These are phyloP conservation scores for Bertia moriformis DNA, from an alignment of 2,329 filamentous ascomycete genomes.

Conservation along the genomic window DNA sequence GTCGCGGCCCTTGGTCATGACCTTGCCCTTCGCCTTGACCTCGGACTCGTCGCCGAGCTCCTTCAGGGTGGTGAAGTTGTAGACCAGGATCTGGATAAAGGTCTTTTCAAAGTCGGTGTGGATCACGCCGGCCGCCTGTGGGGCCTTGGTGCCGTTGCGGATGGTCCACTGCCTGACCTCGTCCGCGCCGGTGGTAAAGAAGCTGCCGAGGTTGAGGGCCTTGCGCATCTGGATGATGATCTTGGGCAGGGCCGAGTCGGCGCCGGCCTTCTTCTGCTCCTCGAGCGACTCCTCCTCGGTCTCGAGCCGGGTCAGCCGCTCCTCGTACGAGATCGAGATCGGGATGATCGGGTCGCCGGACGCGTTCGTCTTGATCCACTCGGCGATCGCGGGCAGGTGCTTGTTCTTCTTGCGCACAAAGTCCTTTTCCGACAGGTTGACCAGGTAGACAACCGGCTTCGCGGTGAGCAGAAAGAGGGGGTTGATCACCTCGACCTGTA, in stretches of 20 bases:
- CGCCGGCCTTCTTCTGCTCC: constrained; percentile 78
- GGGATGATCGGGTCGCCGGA: constrained; percentile 81
- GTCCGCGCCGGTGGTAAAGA: constrained; percentile 92
- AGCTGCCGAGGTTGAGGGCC: constrained; percentile 75
- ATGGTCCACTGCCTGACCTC: constrained; percentile 99
- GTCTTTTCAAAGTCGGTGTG: constrained; percentile 99
- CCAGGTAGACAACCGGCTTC: constrained; percentile 91
- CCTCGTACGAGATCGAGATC: constrained; percentile 83
- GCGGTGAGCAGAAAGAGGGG: constrained; percentile 86
- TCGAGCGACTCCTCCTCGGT: constrained; percentile 66
- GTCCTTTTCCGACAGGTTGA: constrained; percentile 94
- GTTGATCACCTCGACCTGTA: constrained; percentile 91
- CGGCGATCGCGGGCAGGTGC: constrained; percentile 79
- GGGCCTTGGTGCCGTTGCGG: constrained; percentile 90
- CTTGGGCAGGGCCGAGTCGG: constrained; percentile 83
- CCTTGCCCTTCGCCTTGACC: constrained; percentile 85
- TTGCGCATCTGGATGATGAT: constrained; percentile 87
- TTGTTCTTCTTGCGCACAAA: constrained; percentile 99
- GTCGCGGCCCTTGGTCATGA: constrained; percentile 98
- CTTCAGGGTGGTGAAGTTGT: constrained; percentile 70
- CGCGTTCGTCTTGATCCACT: constrained; percentile 90
- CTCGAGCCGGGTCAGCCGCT: constrained; percentile 71
- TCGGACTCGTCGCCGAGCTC: constrained; percentile 78
- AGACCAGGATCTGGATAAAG: constrained; percentile 91
- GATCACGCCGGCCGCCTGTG: constrained; percentile 91